Base-by-base conservation (phyloP, 352 stramenopile species). In the Globisporangium yorkense region DNA sequence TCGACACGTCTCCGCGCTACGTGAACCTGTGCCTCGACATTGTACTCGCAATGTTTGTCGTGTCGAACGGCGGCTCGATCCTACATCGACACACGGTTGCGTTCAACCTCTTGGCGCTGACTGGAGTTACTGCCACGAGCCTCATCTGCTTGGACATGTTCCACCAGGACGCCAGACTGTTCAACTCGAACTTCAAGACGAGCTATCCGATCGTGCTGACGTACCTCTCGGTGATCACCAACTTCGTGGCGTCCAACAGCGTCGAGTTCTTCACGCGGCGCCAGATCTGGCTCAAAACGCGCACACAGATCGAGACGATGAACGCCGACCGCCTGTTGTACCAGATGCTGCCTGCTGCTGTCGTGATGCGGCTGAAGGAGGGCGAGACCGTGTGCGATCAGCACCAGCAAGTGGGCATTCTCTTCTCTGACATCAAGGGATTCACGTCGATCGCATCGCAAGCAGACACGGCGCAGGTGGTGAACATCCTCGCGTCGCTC, bases 341-440 rank as follows among this genome's bases (percentile, higher is more conserved):
- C 51, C 88, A 95, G 58, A 94, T 96, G 85, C 67, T 96, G 0
- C 88, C 87, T 0, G 77, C 79, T 0, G 82, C 86, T 0, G 83
- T 95, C 8, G 80, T 94, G 2, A 90, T 90, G 77, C 70, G 88
- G 10, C 69, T 95, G 5, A 95, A 95, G 61, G 80, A 92, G 57
- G 82, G 84, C 10, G 82, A 94, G 57, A 86, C 74, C 35, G 81
- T 95, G 9, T 92, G 81, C 49, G 83, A 95, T 45, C 78, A 95
- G 65, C 83, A 95, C 46, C 85, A 93, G 53, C 78, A 92, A 56
- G 83, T 95, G 4, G 83, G 85, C 0, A 92, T 97, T 21, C 59
- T 98, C 1, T 97, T 97, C 60, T 94, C 77, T 1, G 89, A 97
- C 55, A 97, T 97, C 60, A 94, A 95, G 35, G 89, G 87, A 0